phyloP scores from a whole-genome alignment of 371 early-diverging fungal genomes.

The Mucor piriformis region DNA sequence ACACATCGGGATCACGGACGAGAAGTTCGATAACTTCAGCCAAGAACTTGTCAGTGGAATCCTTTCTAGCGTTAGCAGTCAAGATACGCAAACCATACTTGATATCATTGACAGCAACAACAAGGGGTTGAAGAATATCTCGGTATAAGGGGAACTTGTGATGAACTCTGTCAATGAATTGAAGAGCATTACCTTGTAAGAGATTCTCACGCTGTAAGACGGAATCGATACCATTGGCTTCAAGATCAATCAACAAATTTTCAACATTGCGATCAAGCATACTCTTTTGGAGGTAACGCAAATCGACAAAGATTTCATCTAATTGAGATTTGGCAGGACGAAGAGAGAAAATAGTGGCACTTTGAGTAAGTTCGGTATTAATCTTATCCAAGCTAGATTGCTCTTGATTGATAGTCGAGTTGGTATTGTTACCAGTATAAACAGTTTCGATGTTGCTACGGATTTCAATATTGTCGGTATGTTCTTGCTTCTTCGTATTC shows the following conservation, averaged over 20 bases:
- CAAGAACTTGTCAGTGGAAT: constrained; percentile 34
- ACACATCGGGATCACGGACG: constrained; percentile 47
- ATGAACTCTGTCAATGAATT: constrained; percentile 69
- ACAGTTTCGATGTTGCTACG: constrained; percentile 59
- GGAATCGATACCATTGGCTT: constrained; percentile 26
- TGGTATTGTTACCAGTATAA: constrained; percentile 63
- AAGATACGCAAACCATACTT: constrained; percentile 77
- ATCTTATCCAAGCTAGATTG: constrained; percentile 20
- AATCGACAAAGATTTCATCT: constrained; percentile 74
- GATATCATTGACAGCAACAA: constrained; percentile 72
- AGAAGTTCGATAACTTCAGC: constrained; percentile 51
- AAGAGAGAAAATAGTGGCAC: constrained; percentile 58
- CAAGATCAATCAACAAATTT: constrained; percentile 49
- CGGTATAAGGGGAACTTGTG: constrained; percentile 65
- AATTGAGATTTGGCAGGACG: constrained; percentile 76
- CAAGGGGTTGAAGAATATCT: constrained; percentile 80
- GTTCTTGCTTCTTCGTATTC: constrained; percentile 42
- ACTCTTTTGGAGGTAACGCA: constrained; percentile 70
- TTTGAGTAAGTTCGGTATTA: constrained; percentile 37
- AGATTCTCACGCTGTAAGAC: constrained; percentile 61
- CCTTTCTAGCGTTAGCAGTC: constrained; percentile 34
- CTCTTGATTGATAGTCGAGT: constrained; percentile 41
- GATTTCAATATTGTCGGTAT: constrained; percentile 54
- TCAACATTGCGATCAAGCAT: constrained; percentile 60
- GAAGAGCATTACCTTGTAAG: constrained; percentile 73